These are phyloP conservation scores for Geotrichum histeridarum DNA, from an alignment of 1,139 yeast species.

Conservation along the genomic window DNA sequence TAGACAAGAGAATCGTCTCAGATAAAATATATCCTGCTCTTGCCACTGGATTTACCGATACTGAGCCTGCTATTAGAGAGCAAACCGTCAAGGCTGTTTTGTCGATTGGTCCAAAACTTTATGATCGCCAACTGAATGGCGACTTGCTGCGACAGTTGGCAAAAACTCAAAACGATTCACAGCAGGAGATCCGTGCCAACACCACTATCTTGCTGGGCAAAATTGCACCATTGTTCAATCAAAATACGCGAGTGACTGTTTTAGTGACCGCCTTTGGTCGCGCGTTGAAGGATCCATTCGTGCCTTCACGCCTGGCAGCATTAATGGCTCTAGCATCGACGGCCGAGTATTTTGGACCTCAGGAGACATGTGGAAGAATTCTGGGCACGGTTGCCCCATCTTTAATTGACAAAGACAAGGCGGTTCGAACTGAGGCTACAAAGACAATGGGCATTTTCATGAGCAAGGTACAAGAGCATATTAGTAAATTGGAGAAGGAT, in stretches of 20 bases:
- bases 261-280: slow-evolving; percentile 82
- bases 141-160: slow-evolving; percentile 79
- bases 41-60: slow-evolving; percentile 77
- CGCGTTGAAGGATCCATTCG: slow-evolving; percentile 73
- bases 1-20: slow-evolving; percentile 61
- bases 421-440: slow-evolving; percentile 69
- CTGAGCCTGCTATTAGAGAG: slow-evolving; percentile 73
- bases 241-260: slow-evolving; percentile 45
- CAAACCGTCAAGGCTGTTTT: slow-evolving; percentile 72
- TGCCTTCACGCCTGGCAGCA: slow-evolving; percentile 74
- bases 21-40: slow-evolving; percentile 63
- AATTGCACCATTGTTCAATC: slow-evolving; percentile 60
- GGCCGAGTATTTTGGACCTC: slow-evolving; percentile 62
- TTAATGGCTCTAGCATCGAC: slow-evolving; percentile 66
- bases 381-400: slow-evolving; percentile 83
- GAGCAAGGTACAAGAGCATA: slow-evolving; percentile 58
- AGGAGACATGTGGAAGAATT: slow-evolving; percentile 75
- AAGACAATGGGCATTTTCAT: slow-evolving; percentile 60
- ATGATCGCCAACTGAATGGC: slow-evolving; percentile 79
- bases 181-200: slow-evolving; percentile 78
- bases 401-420: slow-evolving; percentile 65
- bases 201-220: slow-evolving; percentile 73
- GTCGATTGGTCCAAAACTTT: slow-evolving; percentile 56
- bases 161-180: slow-evolving; percentile 79
- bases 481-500: slow-evolving; percentile 31